A percentile compares a stretch with the other conserved stretches of the same genome.
phyloP scores from a whole-genome alignment of 1,139 yeast genomes.

The Debaryomyces udenii region DNA sequence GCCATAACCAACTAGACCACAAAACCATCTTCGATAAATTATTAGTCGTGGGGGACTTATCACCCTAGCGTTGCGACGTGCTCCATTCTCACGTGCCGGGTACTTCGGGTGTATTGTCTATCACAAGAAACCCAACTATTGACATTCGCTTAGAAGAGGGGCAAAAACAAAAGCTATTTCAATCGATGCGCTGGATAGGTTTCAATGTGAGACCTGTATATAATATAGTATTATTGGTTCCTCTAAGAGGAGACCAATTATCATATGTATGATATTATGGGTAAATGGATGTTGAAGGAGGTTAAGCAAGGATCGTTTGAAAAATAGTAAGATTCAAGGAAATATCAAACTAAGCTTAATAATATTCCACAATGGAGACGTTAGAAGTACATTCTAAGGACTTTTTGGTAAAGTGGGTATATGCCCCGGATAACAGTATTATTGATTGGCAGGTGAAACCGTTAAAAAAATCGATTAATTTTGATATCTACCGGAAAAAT shows the following conservation, averaged over 20 bases:
- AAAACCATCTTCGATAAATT: slow-evolving; percentile 31
- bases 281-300: background rate
- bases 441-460: slow-evolving; percentile 86
- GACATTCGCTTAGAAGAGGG: too few relatives aligned
- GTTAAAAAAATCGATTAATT: slow-evolving; percentile 75
- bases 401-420: slow-evolving; percentile 88
- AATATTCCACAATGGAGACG: slow-evolving; percentile 62
- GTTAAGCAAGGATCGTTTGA: background rate
- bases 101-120: too few relatives aligned
- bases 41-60: background rate
- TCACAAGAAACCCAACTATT: too few relatives aligned
- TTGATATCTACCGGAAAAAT: slow-evolving; percentile 57
- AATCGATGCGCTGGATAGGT: background rate
- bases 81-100: too few relatives aligned
- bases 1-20: slow-evolving; percentile 99
- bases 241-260: slow-evolving; percentile 7
- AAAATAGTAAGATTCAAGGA: background rate
- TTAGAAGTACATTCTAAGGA: slow-evolving; percentile 88
- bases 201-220: slow-evolving; percentile 10
- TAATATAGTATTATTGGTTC: background rate
- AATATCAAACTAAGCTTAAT: background rate
- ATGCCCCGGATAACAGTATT: slow-evolving; percentile 65
- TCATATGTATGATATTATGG: slow-evolving; percentile 1
- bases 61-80: too few relatives aligned
- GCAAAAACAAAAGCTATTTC: too few relatives aligned